These are phyloP conservation scores for Danielia reshetovae DNA, from an alignment of 805 yeast species.

Conservation along the genomic window DNA sequence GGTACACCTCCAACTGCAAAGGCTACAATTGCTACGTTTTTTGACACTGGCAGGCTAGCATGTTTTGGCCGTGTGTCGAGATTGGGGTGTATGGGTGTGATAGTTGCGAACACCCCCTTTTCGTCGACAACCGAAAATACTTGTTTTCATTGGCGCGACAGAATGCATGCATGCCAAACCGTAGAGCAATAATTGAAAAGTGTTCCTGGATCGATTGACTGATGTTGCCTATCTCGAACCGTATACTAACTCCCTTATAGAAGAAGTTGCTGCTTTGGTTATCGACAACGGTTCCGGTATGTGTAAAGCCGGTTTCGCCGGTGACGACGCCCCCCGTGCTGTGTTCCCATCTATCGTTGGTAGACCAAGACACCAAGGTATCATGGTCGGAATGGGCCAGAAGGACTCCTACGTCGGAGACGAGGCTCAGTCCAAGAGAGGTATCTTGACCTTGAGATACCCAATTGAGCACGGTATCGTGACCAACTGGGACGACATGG, in stretches of 20 bases:
- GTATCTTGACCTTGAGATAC: constrained; percentile 97
- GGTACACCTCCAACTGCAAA: no score
- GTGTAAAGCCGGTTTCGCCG: constrained; percentile 99
- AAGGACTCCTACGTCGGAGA: constrained; percentile 99
- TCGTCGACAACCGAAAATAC: not conserved
- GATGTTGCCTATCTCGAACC: no score
- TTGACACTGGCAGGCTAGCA: no score
- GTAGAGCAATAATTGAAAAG: no score
- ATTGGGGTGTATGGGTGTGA: constrained; percentile 12
- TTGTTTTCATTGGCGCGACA: not conserved
- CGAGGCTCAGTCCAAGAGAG: constrained; percentile 99
- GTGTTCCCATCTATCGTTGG: constrained; percentile 99
- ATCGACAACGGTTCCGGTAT: constrained; percentile 99
- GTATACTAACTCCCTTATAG: constrained; percentile 23
- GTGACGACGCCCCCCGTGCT: constrained; percentile 99
- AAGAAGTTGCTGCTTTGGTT: constrained; percentile 62
- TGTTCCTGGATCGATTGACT: no score
- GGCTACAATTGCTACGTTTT: no score
- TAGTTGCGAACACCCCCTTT: constrained; percentile 2
- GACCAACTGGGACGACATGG: constrained; percentile 99
- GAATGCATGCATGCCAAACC: no score
- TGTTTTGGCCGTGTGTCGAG: no score
- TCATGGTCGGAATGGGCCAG: constrained; percentile 99
- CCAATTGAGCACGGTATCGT: constrained; percentile 99
- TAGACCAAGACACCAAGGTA: constrained; percentile 99